Evolutionary conservation across 495 filamentous ascomycete species (phyloP), one percentile per base, ranked within the genome.

Genomic region (Aspergillus mulundensis): DNA sequence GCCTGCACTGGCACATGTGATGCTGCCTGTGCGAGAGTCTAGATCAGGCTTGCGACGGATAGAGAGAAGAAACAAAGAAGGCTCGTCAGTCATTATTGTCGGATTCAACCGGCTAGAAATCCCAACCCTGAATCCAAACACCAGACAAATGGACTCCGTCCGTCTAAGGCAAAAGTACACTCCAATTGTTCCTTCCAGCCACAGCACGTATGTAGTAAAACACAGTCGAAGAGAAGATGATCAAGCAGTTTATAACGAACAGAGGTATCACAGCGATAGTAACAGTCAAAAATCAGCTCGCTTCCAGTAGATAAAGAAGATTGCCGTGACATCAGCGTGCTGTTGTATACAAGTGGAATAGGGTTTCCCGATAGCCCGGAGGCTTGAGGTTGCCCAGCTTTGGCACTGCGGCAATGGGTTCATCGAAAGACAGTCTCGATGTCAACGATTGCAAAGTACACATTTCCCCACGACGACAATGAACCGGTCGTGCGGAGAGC

Each of bases 401-500:
- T 15, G 46, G 18, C 18, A 23, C 48, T 23, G 21, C 25, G 28
- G 48, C 38, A 36, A 39, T 44, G 39, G 24, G 41, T 19, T 38
- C 19, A 50, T 53, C 45, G 51, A 39, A 45, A 10, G 10, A 5
- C 16, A 47, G 32, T 34, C 45, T 50, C 24, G 61, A 28, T 50
- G 50, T 15, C 48, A 18, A 7, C 47, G 34, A 25, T 21, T 16
- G 66, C 86, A 89, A 24, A 87, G 71, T 19, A 77, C 77, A 69
- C 87, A 90, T 66, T 82, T 78, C 19, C 84, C 87, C 24, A 85
- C 78, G 18, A 84, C 76, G 38, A 89, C 75, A 59, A 91, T 88
- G 59, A 85, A 88, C 59, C 85, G 77, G 63, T 91, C 86, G 66
- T 91, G 87, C n/a, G 87, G 87, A 16, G 84, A 78, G 49, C 79